Base-by-base conservation (phyloP, 495 filamentous ascomycete species). In the Rusavskia elegans region DNA sequence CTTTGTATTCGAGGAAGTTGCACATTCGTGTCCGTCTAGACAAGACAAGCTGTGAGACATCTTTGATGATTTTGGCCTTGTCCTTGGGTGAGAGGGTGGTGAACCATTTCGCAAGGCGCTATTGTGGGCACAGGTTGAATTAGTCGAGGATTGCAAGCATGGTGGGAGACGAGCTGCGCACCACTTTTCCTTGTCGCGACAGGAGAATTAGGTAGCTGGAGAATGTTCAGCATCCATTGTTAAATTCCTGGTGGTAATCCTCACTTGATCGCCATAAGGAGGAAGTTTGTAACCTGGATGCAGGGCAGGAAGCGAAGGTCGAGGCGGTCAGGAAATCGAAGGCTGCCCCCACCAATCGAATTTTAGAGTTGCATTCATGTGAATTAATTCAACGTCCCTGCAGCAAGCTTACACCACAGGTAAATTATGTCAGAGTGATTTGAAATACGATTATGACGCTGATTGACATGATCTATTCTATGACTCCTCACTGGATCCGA, bases 51-150 rank as follows among this genome's bases (percentile, higher is more conserved):
- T 97, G 92, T 56, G 92, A 89, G 65, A 97, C 92, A 78, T 99
- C 93, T 69, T 97, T 96, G 77, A 99, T 84, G 63, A 97, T 95
- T 76, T 99, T 99, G 66, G 90, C 89, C 72, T 96, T 99, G 66
- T 99, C 92, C 73, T 85, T 96, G 51, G 92, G 92, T 35, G 90
- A 94, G 58, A 97, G 77, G 38, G 92, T 99, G 41, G 90, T 95
- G 74, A 97, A 99, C 93, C 92, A 99, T 74, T 99, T 99, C 56
- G 92, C 92, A 49, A 99, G 80, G 58, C 92, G 89, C 93, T 98
- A 67, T 37, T 71, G 55, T 57, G 64, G 57, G 38, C 58, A 35
- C 25, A 11, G 10, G 32, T 35, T 35, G 38, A 50, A 45, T 53
- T 41, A 52, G 50, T 20, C 45, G 48, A 35, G 20, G 30, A 27